Base-by-base conservation (phyloP, 1,139 yeast genomes). In the Maudiozyma humilis region DNA sequence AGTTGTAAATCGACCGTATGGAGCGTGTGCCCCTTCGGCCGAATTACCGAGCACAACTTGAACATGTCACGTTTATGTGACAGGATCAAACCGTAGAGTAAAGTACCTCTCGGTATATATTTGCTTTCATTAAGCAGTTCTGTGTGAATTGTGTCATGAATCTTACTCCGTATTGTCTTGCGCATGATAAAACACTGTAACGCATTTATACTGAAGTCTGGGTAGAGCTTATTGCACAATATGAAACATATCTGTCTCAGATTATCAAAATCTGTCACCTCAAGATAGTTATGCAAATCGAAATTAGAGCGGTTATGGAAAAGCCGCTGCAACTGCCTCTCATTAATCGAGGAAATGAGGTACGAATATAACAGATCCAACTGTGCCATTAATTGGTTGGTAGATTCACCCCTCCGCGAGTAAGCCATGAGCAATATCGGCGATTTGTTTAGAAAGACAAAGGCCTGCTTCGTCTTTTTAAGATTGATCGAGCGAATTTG, bases 361-460 rank as follows among this genome's bases (percentile, higher is more conserved):
- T 86, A 93, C 42, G 83, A 78, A 63, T 88, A 82, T 23, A 91
- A 58, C n/a, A 82, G 71, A 42, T 79, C 79, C 44, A 91, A 68
- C 56, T 91, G 96, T 25, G 76, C 73, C 27, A 71, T 61, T 38
- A 88, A 57, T 43, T 78, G 83, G 4, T 70, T 62, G 32, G 74
- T 78, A 2, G 75, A 62, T 43, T 76, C 79, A n/a, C 71, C 71
- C 23, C 66, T 65, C 47, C 72, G 72, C 19, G 93, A 79, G 12
- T 85, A 73, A 0, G 94, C 87, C 53, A 88, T 80, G 19, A 89
- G 65, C 4, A 86, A 72, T 16, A 91, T 69, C 0, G 96, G 96
- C 2, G 73, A 70, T 53, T 75, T 78, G 47, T 79, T 75, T 45
- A 80, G 58, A 18, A 87, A 76, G 1, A 78, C 79, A 46, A 88